Evolutionary conservation across 2,329 filamentous ascomycete species (phyloP), one percentile per base, ranked within the genome.

Genomic region (Diplodia corticola): DNA sequence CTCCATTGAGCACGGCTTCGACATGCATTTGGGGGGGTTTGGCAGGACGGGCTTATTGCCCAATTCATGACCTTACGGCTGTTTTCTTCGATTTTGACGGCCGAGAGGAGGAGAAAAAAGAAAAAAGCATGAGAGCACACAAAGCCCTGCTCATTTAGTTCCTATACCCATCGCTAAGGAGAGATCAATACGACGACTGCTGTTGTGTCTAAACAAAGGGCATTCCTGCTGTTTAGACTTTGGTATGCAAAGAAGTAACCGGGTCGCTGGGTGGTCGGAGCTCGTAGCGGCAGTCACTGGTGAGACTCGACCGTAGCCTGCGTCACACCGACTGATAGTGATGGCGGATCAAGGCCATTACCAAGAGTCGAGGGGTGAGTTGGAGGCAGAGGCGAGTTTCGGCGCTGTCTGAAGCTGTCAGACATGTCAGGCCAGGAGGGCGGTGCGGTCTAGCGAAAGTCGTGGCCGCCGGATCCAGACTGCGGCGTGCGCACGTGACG

Each of bases 391-490:
- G 40, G 17, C 40, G 40, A 20, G 40, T 44, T 44, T 44, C 40
- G 40, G 15, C 40, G 17, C n/a, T 44, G 40, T 54, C 30, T 54
- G 17, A 15, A 37, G 30, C 12, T n/a, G 28, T 30, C 20, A 28
- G 49, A 22, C 26, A 24, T 10, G 49, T 3, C 2, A n/a, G 7
- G 26, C 7, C 35, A 20, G 22, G 54, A 22, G 5, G 30, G 20
- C 10, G n/a, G 20, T 13, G 50, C 15, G 17, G 17, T 20, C 12
- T 17, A 30, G 15, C 35, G 40, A 46, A 48, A 46, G 55, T 59
- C 37, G 55, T 59, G 37, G 55, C 55, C 54, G 54, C 20, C 5
- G 22, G 17, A 28, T 46, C 55, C 40, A 60, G 55, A 24, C 55
- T 26, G 37, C 22, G 17, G 24, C 33, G 9, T 2, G 51, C 28